Evolutionary conservation across 2,329 filamentous ascomycete species (phyloP).

Genomic region (Diaporthe longicolla): DNA sequence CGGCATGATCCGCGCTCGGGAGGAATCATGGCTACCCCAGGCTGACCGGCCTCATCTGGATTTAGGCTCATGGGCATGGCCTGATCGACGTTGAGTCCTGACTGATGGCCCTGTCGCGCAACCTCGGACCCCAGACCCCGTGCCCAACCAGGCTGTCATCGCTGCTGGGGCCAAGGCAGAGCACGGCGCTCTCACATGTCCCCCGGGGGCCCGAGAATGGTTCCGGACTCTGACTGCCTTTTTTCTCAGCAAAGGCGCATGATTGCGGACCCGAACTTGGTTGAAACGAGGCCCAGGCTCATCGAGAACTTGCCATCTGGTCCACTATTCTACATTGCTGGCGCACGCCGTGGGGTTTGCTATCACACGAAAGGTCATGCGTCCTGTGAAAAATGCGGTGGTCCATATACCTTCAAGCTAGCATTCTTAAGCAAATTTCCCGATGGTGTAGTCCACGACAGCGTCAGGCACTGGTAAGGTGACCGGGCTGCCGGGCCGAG

Average conservation of each 20-base stretch:
- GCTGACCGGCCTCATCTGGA: neutral
- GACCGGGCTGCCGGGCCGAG: neutral
- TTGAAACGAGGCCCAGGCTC: slow-evolving; percentile 18
- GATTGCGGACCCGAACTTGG: slow-evolving; percentile 1
- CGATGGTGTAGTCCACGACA: too few relatives aligned
- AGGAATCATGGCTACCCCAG: neutral
- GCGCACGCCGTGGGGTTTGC: neutral
- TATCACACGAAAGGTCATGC: neutral
- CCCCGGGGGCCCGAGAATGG: neutral
- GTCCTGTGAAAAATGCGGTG: neutral
- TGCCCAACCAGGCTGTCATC: slow-evolving; percentile 1
- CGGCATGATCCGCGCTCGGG: slow-evolving; percentile 23
- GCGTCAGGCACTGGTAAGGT: too few relatives aligned
- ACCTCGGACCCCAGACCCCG: slow-evolving; percentile 2
- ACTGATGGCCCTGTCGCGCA: neutral
- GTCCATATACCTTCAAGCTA: neutral
- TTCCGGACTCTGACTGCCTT: neutral
- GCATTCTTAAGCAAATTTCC: neutral
- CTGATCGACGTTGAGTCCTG: slow-evolving; percentile 23
- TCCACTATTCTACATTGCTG: slow-evolving; percentile 2
- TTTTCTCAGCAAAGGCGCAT: slow-evolving; percentile 1
- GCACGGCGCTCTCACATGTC: neutral
- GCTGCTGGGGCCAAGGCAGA: slow-evolving; percentile 13
- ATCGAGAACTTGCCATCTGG: slow-evolving; percentile 15
- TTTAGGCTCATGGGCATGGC: neutral